phyloP scores from a whole-genome alignment of 768 basidiomycete species.

The Candolleomyces eurysporus region DNA sequence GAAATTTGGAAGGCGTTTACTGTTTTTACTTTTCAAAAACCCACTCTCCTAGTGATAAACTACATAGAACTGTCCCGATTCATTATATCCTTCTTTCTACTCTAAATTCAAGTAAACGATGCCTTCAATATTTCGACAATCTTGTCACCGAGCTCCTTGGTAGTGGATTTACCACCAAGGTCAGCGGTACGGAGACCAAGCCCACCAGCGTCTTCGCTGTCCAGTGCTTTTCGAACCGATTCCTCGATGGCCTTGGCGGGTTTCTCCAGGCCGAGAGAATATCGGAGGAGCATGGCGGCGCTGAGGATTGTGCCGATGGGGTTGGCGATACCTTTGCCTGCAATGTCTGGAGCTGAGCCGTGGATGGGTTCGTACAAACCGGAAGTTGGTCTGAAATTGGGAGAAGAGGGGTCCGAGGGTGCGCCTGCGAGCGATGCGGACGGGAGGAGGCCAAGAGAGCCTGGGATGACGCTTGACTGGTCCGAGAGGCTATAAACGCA shows the following conservation, averaged over 20 bases:
- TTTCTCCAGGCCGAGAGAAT: constrained; percentile 86
- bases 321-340: constrained; percentile 91
- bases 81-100: neutral
- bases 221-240: constrained; percentile 89
- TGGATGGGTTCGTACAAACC: constrained; percentile 98
- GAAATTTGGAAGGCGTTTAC: neutral
- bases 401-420: constrained; percentile 54
- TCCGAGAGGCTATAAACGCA: constrained; percentile 77
- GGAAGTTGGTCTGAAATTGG: constrained; percentile 70
- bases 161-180: constrained; percentile 75
- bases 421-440: constrained; percentile 95
- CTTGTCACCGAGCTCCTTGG: constrained; percentile 80
- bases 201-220: constrained; percentile 66
- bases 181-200: constrained; percentile 81
- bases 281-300: constrained; percentile 89
- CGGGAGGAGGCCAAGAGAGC: constrained; percentile 92
- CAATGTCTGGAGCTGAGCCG: constrained; percentile 93
- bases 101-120: constrained; percentile 32
- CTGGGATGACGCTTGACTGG: constrained; percentile 95
- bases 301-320: constrained; percentile 95
- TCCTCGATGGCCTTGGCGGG: constrained; percentile 84
- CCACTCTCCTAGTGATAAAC: neutral
- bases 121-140: constrained; percentile 71
- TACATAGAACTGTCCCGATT: neutral
- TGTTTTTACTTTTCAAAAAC: no score